Conservation (phyloP, 768 basidiomycete genomes). For the Boletus tylopilopsis region DNA sequence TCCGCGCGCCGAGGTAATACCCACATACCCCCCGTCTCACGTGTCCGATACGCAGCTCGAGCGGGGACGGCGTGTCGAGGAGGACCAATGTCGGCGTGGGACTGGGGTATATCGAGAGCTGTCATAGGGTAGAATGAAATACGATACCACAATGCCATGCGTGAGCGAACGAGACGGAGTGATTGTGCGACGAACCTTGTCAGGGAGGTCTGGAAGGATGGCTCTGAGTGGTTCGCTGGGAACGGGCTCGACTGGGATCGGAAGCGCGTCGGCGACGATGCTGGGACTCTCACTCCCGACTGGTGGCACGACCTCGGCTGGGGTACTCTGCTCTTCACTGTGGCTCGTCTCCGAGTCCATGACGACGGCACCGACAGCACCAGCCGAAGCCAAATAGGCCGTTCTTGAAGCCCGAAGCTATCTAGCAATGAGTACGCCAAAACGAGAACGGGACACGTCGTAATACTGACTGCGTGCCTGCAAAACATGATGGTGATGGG, state of each 20-base stretch:
- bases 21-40: conserved; percentile 58
- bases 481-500: conserved; percentile 19
- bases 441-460: background rate
- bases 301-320: background rate
- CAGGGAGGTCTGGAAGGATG: conserved; percentile 20
- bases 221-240: conserved; percentile 8
- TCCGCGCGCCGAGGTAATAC: conserved; percentile 54
- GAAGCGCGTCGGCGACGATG: background rate
- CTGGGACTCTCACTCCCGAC: background rate
- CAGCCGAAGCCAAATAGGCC: conserved; percentile 16
- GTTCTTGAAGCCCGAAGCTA: conserved; percentile 28
- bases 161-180: background rate
- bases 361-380: conserved; percentile 15
- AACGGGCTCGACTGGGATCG: background rate
- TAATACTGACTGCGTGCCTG: conserved; percentile 20
- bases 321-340: conserved; percentile 1
- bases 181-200: too few species aligned
- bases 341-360: conserved; percentile 7
- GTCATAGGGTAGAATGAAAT: too few species aligned
- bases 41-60: conserved; percentile 74
- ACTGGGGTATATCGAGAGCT: conserved; percentile 84
- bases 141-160: too few species aligned
- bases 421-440: background rate
- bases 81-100: conserved; percentile 62
- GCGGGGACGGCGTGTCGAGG: conserved; percentile 66